These are phyloP conservation scores for Naumovozyma dairenensis DNA, from an alignment of 805 yeast genomes.

Conservation along the genomic window DNA sequence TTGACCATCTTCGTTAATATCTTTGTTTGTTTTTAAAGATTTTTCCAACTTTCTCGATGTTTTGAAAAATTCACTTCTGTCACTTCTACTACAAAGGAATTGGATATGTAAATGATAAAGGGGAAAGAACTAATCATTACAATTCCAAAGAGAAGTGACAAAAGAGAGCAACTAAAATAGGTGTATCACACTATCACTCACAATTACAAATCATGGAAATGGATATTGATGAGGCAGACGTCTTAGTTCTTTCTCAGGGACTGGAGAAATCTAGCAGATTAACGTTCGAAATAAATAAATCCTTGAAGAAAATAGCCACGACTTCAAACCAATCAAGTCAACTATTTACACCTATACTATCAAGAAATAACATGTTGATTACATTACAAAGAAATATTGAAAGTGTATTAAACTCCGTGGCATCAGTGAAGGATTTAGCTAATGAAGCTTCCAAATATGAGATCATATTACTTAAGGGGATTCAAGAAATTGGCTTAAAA, in stretches of 20 bases:
- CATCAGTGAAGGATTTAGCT: conserved; percentile 41
- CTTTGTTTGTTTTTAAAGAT: too few relatives aligned
- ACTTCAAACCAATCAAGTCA: conserved; percentile 25
- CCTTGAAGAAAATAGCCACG: conserved; percentile 39
- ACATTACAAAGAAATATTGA: conserved; percentile 49
- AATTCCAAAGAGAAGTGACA: too few relatives aligned
- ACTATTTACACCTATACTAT: conserved; percentile 63
- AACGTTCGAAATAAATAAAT: conserved; percentile 43
- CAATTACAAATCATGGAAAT: too few relatives aligned
- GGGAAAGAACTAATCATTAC: too few relatives aligned
- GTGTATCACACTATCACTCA: too few relatives aligned
- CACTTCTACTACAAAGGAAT: too few relatives aligned
- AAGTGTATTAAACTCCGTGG: conserved; percentile 38
- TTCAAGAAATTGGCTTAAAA: conserved; percentile 27
- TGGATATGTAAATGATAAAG: too few relatives aligned
- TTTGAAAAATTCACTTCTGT: too few relatives aligned
- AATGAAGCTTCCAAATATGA: conserved; percentile 37
- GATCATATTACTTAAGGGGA: conserved; percentile 25
- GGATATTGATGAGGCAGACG: conserved; percentile 74
- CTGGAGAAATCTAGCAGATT: conserved; percentile 48
- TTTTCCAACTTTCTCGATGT: too few relatives aligned
- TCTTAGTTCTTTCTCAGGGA: conserved; percentile 70
- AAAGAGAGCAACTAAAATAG: too few relatives aligned
- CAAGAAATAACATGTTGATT: conserved; percentile 48
- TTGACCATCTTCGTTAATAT: too few relatives aligned